Base-by-base conservation (phyloP, 2,329 filamentous ascomycete species). In the Penicillium freii region DNA sequence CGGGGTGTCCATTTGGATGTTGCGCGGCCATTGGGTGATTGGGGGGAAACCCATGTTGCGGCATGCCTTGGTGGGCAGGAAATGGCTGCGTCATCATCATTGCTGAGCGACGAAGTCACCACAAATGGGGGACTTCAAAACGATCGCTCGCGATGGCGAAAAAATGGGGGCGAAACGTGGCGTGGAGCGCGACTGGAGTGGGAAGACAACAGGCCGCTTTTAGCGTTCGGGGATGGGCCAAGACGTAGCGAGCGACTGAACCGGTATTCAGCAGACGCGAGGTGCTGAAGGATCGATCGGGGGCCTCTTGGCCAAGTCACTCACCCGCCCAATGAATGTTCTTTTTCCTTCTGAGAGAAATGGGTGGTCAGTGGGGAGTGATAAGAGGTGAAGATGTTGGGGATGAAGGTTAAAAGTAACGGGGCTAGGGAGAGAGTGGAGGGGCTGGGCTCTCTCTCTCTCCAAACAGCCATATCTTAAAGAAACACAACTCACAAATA, bases 21-120 rank as follows among this genome's bases (percentile, higher is more conserved):
- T 82, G 81, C 58, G 77, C 81, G 48, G 79, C 81, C 79, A 86
- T 85, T 60, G 83, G 83, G 65, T 87, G 84, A 51, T 81, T 84
- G 62, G 84, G 84, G 62, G 81, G 79, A 68, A 86, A 77, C 55
- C 82, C 82, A 62, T 83, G 82, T 57, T 84, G 77, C 59, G 76
- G 82, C 74, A 86, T 84, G 74, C 79, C 80, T 73, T 83, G 81
- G 75, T 83, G 81, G 73, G 82, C 80, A 70, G 83, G 80, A 71
- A 82, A 87, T 62, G 79, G 78, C 72, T 80, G 78, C 70, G 77
- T 74, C 77, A 80, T 80, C 76, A 79, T 80, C 73, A 83, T 82
- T 77, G 82, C 73, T 72, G 66, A 66, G 53, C 64, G 58, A 67
- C 65, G 64, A 70, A 71, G 68, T 70, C 71, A 70, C 68, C 71